phyloP scores from a whole-genome alignment of 306 rosid genomes.

The Notholithocarpus densiflorus region DNA sequence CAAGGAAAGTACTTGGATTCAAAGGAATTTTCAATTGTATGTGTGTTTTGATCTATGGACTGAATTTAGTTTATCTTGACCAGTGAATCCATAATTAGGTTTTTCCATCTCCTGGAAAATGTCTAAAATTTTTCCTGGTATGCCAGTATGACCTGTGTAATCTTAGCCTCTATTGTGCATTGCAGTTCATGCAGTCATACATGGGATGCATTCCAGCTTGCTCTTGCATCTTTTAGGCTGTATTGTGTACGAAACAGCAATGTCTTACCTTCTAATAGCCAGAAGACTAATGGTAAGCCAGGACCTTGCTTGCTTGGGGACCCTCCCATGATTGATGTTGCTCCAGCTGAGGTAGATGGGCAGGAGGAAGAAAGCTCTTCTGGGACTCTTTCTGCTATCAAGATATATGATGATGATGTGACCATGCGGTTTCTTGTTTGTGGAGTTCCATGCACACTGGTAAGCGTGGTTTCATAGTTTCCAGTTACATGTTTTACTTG shows the following conservation, averaged over 20 bases:
- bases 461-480: constrained; percentile 12
- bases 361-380: constrained; percentile 63
- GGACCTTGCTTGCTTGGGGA: constrained; percentile 87
- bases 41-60: too few relatives aligned
- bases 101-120: too few relatives aligned
- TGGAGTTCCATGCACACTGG: constrained; percentile 64
- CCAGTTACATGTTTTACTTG: too few relatives aligned
- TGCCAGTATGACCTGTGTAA: not conserved
- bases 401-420: constrained; percentile 83
- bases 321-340: constrained; percentile 55
- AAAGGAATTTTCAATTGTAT: too few relatives aligned
- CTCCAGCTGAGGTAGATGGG: constrained; percentile 65
- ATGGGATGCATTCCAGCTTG: constrained; percentile 99
- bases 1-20: too few relatives aligned
- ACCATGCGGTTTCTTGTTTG: constrained; percentile 83
- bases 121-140: too few relatives aligned
- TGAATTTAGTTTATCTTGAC: too few relatives aligned
- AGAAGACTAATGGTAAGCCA: constrained; percentile 40
- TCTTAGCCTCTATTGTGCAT: constrained; percentile 22
- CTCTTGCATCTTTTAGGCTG: constrained; percentile 81
- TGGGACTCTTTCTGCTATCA: constrained; percentile 74
- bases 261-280: constrained; percentile 34
- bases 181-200: constrained; percentile 93
- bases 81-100: too few relatives aligned
- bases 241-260: constrained; percentile 54